phyloP scores from a whole-genome alignment of 495 filamentous ascomycete genomes.

The Neurospora sp. region DNA sequence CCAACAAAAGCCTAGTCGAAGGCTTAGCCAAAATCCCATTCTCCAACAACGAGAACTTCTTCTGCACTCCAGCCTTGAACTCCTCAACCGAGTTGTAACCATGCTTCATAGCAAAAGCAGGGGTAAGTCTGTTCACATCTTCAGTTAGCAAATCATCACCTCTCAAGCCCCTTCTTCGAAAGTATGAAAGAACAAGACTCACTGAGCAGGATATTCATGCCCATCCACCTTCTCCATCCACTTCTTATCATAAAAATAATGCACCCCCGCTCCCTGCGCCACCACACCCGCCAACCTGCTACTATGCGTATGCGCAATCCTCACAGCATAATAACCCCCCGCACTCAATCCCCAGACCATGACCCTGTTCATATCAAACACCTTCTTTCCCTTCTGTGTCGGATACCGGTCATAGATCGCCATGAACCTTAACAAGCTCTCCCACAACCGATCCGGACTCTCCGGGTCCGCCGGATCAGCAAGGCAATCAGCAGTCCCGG shows the following conservation, averaged over 20 bases:
- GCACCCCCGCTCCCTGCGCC: constrained; percentile 63
- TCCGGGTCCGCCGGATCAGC: constrained; percentile 45
- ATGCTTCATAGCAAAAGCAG: constrained; percentile 60
- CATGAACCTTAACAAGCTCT: constrained; percentile 13
- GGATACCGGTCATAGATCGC: too few species aligned
- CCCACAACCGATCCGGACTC: constrained; percentile 48
- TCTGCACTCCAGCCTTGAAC: constrained; percentile 49
- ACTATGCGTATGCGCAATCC: constrained; percentile 61
- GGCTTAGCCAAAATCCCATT: constrained; percentile 55
- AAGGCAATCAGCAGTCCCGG: constrained; percentile 70
- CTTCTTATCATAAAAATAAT: constrained; percentile 52
- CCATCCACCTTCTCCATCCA: constrained; percentile 61
- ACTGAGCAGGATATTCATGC: constrained; percentile 71
- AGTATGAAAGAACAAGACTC: constrained; percentile 17
- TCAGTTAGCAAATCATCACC: too few species aligned
- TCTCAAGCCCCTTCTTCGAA: too few species aligned
- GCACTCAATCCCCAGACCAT: constrained; percentile 63
- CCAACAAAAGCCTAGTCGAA: constrained; percentile 52
- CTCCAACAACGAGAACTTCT: constrained; percentile 65
- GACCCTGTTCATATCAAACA: constrained; percentile 54
- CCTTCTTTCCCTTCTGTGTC: neutral
- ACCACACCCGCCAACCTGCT: constrained; percentile 48
- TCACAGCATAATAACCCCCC: constrained; percentile 69
- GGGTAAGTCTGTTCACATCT: constrained; percentile 37
- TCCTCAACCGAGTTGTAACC: constrained; percentile 52